Evolutionary conservation across 441 rosid species (phyloP).

Genomic region (Euphorbia schlechtendalii): DNA sequence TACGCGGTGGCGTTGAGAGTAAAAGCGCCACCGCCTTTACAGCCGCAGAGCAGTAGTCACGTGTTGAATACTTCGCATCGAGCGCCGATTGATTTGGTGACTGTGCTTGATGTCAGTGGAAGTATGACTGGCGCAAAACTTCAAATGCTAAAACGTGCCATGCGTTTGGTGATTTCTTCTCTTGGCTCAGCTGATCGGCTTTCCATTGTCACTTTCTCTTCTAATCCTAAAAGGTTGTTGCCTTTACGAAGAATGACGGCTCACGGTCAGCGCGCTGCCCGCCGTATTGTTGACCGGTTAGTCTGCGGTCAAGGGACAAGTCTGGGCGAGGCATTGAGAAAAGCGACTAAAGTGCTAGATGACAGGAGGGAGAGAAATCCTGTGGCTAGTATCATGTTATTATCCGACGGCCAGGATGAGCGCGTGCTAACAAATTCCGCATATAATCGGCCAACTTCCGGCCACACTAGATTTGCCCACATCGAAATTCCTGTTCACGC

Average conservation of each 20-base stretch:
- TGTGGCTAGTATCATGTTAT: slow-evolving; percentile 48
- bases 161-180: slow-evolving; percentile 58
- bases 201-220: slow-evolving; percentile 70
- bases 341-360: slow-evolving; percentile 77
- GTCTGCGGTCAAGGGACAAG: slow-evolving; percentile 58
- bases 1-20: slow-evolving; percentile 57
- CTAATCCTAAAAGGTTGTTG: slow-evolving; percentile 49
- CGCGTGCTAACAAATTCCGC: slow-evolving; percentile 20
- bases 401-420: slow-evolving; percentile 55
- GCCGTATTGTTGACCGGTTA: slow-evolving; percentile 62
- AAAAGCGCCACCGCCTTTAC: slow-evolving; percentile 46
- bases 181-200: slow-evolving; percentile 69
- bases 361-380: slow-evolving; percentile 72
- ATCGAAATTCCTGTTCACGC: slow-evolving; percentile 75
- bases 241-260: slow-evolving; percentile 71
- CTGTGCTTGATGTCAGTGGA: slow-evolving; percentile 68
- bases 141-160: slow-evolving; percentile 58
- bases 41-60: no score
- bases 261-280: slow-evolving; percentile 63
- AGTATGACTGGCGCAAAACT: slow-evolving; percentile 43
- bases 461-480: slow-evolving; percentile 51
- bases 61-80: slow-evolving; percentile 35
- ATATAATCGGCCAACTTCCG: slow-evolving; percentile 14
- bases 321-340: slow-evolving; percentile 60
- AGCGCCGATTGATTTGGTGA: slow-evolving; percentile 72